These are phyloP conservation scores for Cutaneotrichosporon sp. DNA, from an alignment of 1,284 basidiomycete genomes.

Conservation along the genomic window DNA sequence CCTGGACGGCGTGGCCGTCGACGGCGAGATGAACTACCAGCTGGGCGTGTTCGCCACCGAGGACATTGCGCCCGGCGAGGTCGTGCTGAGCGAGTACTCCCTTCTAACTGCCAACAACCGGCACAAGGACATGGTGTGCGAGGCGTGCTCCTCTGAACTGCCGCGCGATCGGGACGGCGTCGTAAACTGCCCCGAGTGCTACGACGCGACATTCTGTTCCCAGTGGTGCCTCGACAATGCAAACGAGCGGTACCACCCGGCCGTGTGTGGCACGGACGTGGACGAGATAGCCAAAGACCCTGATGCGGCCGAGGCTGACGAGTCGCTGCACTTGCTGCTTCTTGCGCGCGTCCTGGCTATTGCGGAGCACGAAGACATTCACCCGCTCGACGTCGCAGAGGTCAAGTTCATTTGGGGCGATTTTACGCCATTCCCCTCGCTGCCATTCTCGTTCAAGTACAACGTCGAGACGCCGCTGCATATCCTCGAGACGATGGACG, in stretches of 20 bases:
- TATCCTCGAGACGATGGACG: constrained; percentile 15
- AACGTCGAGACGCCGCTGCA: constrained; percentile 14
- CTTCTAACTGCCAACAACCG: constrained; percentile 16
- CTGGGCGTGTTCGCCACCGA: constrained; percentile 16
- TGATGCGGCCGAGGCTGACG: constrained; percentile 6
- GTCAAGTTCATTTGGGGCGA: constrained; percentile 19
- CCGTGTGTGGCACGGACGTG: constrained; percentile 11
- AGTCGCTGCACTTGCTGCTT: constrained; percentile 11
- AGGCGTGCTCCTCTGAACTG: constrained; percentile 13
- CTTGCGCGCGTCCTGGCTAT: constrained; percentile 16
- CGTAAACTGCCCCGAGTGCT: constrained; percentile 12
- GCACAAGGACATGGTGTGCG: constrained; percentile 13
- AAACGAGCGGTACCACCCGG: constrained; percentile 15
- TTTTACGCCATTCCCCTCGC: constrained; percentile 6
- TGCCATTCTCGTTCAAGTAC: constrained; percentile 17
- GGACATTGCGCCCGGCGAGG: constrained; percentile 17
- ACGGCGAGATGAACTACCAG: constrained; percentile 7
- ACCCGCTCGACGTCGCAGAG: constrained; percentile 16
- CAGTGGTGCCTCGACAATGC: constrained; percentile 9
- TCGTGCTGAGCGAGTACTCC: constrained; percentile 13
- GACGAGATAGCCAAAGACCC: constrained; percentile 18
- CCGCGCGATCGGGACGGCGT: constrained; percentile 1
- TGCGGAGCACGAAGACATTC: constrained; percentile 4
- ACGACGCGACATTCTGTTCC: constrained; percentile 13
- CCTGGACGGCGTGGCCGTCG: constrained; percentile 3